Conservation (phyloP, 192 early-diverging fungal species). For the Backusella sp. region DNA sequence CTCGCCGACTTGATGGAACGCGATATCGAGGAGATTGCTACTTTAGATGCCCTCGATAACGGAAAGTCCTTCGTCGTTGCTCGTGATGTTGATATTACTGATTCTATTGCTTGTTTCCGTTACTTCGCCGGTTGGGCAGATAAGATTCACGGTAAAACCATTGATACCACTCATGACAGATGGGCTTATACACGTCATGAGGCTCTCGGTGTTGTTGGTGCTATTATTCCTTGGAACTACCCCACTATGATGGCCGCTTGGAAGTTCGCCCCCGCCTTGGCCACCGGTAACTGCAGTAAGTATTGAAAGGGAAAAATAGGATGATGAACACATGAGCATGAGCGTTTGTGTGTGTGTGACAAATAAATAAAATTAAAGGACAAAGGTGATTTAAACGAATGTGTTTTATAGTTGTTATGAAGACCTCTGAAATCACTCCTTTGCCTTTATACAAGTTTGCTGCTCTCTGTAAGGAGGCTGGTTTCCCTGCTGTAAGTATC, state of each 20-base stretch:
- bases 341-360: not conserved
- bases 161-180: constrained; percentile 44
- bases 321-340: not conserved
- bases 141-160: constrained; percentile 57
- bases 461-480: constrained; percentile 64
- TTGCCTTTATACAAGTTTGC: constrained; percentile 61
- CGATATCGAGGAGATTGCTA: constrained; percentile 48
- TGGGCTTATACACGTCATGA: constrained; percentile 53
- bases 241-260: constrained; percentile 61
- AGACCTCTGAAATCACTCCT: constrained; percentile 73
- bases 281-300: constrained; percentile 62
- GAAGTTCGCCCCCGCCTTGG: constrained; percentile 82
- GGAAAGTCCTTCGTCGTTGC: constrained; percentile 72
- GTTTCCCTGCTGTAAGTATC: constrained; percentile 58
- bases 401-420: constrained; percentile 57
- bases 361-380: not conserved
- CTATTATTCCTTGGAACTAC: constrained; percentile 76
- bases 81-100: constrained; percentile 58
- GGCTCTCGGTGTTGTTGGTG: constrained; percentile 69
- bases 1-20: constrained; percentile 58
- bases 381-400: not conserved
- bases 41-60: constrained; percentile 71
- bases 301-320: not conserved
- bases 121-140: constrained; percentile 75
- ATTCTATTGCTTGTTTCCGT: constrained; percentile 64